These are phyloP conservation scores for Colletotrichum cordylinicola DNA, from an alignment of 2,329 filamentous ascomycete genomes.

Conservation along the genomic window DNA sequence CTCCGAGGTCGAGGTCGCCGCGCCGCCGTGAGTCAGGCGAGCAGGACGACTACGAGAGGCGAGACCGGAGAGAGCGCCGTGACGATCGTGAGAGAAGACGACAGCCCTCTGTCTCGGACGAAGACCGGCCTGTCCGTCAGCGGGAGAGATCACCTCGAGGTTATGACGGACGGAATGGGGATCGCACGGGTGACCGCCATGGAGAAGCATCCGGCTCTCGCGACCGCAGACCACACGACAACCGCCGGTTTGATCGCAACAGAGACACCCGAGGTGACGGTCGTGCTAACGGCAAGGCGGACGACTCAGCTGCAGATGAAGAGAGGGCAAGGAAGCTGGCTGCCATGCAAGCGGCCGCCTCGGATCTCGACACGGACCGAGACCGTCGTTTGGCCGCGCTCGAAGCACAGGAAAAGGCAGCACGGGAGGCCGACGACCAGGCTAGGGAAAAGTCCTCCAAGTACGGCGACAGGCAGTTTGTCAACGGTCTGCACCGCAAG, in stretches of 20 bases:
- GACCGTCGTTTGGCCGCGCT: conserved; percentile 71
- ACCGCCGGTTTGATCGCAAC: conserved; percentile 23
- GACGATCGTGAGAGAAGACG: conserved; percentile 36
- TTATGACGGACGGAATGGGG: conserved; percentile 24
- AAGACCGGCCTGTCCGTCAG: conserved; percentile 36
- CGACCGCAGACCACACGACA: conserved; percentile 25
- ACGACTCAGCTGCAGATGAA: conserved; percentile 46
- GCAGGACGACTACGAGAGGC: background rate
- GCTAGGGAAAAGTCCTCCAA: conserved; percentile 64
- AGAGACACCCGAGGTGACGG: conserved; percentile 18
- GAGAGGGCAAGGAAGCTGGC: conserved; percentile 72
- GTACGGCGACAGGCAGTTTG: conserved; percentile 69
- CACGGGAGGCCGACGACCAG: conserved; percentile 70
- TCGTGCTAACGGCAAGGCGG: conserved; percentile 22
- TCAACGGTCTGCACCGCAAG: conserved; percentile 67
- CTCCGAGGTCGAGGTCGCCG: conserved; percentile 9
- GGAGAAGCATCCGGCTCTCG: conserved; percentile 19
- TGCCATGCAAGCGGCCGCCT: conserved; percentile 76
- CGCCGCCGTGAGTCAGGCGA: conserved; percentile 17
- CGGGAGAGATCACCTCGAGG: conserved; percentile 18
- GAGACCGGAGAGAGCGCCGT: conserved; percentile 22
- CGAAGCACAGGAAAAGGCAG: conserved; percentile 67
- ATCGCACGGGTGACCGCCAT: conserved; percentile 27
- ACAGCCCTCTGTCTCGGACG: conserved; percentile 27
- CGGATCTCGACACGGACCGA: conserved; percentile 73